Percentiles rank a stretch among this genome's conserved stretches.
phyloP scores from a whole-genome alignment of 768 basidiomycete species.

The Hericium rajendrae region DNA sequence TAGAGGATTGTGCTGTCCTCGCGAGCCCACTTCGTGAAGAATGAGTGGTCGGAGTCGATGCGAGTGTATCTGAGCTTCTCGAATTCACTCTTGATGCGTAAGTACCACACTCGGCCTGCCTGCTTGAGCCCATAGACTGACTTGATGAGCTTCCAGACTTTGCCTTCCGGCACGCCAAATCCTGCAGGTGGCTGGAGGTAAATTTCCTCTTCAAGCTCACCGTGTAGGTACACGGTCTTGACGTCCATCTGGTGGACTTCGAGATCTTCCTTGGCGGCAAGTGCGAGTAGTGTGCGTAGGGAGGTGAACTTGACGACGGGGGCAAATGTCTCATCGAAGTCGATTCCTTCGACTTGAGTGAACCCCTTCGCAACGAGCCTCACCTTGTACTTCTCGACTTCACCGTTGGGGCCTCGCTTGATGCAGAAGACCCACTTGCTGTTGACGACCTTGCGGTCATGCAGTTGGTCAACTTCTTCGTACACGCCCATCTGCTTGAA shows the following conservation, averaged over 20 bases:
- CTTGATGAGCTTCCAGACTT: background rate
- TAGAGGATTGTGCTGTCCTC: no score
- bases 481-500: slow-evolving; percentile 1
- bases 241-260: background rate
- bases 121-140: no score
- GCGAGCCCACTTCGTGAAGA: no score
- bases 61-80: no score
- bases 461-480: background rate
- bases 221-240: background rate
- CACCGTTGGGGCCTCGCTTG: slow-evolving; percentile 12
- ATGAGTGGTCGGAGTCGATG: no score
- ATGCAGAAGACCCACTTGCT: background rate
- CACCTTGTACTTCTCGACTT: slow-evolving; percentile 24
- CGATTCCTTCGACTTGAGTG: slow-evolving; percentile 23
- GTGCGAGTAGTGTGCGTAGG: background rate
- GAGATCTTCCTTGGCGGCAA: background rate
- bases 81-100: no score
- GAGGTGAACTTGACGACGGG: no score
- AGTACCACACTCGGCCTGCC: no score
- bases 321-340: background rate
- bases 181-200: background rate
- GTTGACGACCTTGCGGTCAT: background rate
- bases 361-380: slow-evolving; percentile 29
- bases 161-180: background rate
- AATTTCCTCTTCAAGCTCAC: background rate